Percentiles rank a stretch among this genome's conserved stretches.
phyloP scores from a whole-genome alignment of 148 eudicot genomes.

The Spergularia bocconei region DNA sequence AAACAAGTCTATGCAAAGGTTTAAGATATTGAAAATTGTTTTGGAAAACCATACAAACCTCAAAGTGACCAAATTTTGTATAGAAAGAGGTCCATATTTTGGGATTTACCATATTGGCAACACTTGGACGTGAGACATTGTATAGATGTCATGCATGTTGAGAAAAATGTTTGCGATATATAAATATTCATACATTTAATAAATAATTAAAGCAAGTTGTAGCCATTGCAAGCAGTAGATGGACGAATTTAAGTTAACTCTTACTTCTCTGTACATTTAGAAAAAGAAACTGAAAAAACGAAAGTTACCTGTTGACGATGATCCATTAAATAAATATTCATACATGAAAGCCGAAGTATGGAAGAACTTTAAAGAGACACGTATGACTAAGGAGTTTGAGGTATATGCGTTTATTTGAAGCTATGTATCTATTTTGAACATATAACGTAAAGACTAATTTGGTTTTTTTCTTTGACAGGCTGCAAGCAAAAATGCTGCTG shows the following conservation, averaged over 20 bases:
- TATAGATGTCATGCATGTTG: not conserved
- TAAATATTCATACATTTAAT: no score
- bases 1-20: not conserved
- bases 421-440: not conserved
- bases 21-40: not conserved
- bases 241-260: not conserved
- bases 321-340: not conserved
- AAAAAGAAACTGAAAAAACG: not conserved
- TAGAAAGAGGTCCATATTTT: not conserved
- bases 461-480: not conserved
- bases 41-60: not conserved
- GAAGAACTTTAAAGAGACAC: not conserved
- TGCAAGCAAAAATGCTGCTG: not conserved
- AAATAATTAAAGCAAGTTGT: not conserved
- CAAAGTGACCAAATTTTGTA: not conserved
- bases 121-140: not conserved
- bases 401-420: not conserved
- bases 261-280: not conserved
- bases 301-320: not conserved
- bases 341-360: not conserved
- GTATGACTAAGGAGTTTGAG: not conserved
- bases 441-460: not conserved
- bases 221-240: not conserved
- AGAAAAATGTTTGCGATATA: slow-evolving; percentile 5
- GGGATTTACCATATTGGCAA: not conserved